These are phyloP conservation scores for Neurospora hispaniola DNA, from an alignment of 495 filamentous ascomycete species.

Conservation along the genomic window DNA sequence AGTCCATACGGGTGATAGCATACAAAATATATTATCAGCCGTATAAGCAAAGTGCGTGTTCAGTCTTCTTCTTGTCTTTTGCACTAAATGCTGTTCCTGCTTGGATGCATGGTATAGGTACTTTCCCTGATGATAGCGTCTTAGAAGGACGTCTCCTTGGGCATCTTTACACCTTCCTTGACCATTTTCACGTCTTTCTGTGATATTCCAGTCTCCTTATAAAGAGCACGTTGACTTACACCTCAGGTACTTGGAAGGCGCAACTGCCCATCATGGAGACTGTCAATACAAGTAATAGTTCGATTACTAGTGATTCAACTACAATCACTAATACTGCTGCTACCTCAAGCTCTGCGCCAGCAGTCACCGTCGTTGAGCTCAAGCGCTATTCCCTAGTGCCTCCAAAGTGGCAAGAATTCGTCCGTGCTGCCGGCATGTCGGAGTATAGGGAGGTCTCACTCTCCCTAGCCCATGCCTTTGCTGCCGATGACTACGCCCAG, in stretches of 20 bases:
- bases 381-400: slow-evolving; percentile 39
- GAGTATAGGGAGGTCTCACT: slow-evolving; percentile 57
- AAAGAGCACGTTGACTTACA: not conserved
- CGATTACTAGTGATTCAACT: slow-evolving; percentile 5
- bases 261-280: slow-evolving; percentile 21
- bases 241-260: not conserved
- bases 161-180: not conserved
- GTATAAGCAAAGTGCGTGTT: slow-evolving; percentile 26
- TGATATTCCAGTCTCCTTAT: not conserved
- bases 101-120: not conserved
- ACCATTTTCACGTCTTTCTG: not conserved
- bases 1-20: slow-evolving; percentile 60
- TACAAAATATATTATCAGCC: slow-evolving; percentile 36
- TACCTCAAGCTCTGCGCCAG: not conserved
- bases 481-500: slow-evolving; percentile 56
- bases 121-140: not conserved
- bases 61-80: not conserved
- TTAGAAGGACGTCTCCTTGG: not conserved
- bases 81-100: not conserved
- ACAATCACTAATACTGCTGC: not conserved
- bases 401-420: slow-evolving; percentile 33
- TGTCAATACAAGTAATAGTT: slow-evolving; percentile 22
- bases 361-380: slow-evolving; percentile 26
- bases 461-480: slow-evolving; percentile 66
- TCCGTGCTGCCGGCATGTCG: slow-evolving; percentile 48